Evolutionary conservation across 1,284 basidiomycete genomes (phyloP), one percentile per base, ranked within the genome.

Genomic region (Calocybe gambosa): DNA sequence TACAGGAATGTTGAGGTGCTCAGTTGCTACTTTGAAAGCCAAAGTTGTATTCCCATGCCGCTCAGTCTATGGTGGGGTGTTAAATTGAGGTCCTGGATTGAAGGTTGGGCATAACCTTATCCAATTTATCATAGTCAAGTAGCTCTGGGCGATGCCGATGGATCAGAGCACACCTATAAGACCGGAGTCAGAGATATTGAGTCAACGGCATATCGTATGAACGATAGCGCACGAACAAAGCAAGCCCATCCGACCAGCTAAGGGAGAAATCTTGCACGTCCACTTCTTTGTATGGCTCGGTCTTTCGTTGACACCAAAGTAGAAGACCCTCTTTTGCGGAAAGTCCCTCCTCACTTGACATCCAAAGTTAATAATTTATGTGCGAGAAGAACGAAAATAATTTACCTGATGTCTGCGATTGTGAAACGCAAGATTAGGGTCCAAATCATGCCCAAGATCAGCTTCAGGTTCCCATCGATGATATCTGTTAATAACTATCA

Each of bases 401-500:
- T 81, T 50, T 58, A 93, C 91, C 84, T 95, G 70, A 99, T 98
- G 59, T 95, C 93, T 13, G 95, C 93, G 55, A 99, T 98, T 19
- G 94, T 96, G 66, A 98, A 99, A 2, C 93, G 85, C 26, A 96
- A 77, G 61, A 99, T 95, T 33, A 99, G 77, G 0, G 93, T 96
- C 95, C 95, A 99, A 57, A 99, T 98, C 90, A 98, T 94, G 28
- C 95, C 95, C 13, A 99, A 78, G 44, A 96, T 97, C 47, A 99
- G 86, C 66, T 99, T 99, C 51, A 95, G 68, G 64, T 97, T 97
- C 21, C 94, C 94, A 63, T 99, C 95, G 50, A 98, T 93, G 61
- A 98, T 97, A 64, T 99, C 94, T 92, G 58, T 31, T 47, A 31
- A 34, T n/a, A n/a, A 29, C 21, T 15, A 34, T 15, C 41, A 31